Evolutionary conservation across 1,139 yeast genomes (phyloP), one percentile per base, ranked within the genome.

Genomic region (Geotrichum phurueaensis): DNA sequence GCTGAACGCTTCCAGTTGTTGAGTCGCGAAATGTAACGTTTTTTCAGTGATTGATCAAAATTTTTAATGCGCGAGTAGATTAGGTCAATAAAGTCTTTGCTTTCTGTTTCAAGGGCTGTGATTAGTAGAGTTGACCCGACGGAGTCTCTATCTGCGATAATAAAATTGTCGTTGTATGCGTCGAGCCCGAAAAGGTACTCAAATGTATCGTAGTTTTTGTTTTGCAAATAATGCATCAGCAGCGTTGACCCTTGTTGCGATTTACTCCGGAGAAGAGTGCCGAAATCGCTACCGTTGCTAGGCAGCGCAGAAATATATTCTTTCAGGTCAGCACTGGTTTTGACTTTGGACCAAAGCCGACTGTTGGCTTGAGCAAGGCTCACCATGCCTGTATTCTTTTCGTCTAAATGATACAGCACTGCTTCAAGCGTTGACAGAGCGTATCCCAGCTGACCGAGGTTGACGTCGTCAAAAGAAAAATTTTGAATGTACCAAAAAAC

Each of bases 381-480:
- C 1, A 75, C 69, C 54, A 89, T 72, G 9, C 78, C 78, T 1
- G 68, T 63, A n/a, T 76, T 62, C 52, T 81, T 81, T 52, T 77
- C 76, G 12, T 72, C 72, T 31, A 89, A 77, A 69, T 87, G 95
- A 63, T 76, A 83, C 7, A 90, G 69, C 0, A 90, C 96, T 0
- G 94, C 96, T 68, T 91, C 96, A 54, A 91, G 76, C 12, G 96
- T 89, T 58, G 96, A 86, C 39, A 91, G 67, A 0, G 86, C 80
- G 67, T 86, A 86, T 0, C 88, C 89, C 6, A 77, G 66, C 27
- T 79, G 73, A 0, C 90, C 91, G 10, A 78, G 70, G 48, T 79
- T 79, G 2, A 75, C 67, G 48, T 75, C 76, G 63, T 72, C 80
- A 71, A 73, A 81, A 66, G 85, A 81, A 70, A 87, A 89, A 58